Percentiles rank a stretch among this genome's conserved stretches.
phyloP scores from a whole-genome alignment of 2,329 filamentous ascomycete genomes.

The Ambrosiella xylebori region DNA sequence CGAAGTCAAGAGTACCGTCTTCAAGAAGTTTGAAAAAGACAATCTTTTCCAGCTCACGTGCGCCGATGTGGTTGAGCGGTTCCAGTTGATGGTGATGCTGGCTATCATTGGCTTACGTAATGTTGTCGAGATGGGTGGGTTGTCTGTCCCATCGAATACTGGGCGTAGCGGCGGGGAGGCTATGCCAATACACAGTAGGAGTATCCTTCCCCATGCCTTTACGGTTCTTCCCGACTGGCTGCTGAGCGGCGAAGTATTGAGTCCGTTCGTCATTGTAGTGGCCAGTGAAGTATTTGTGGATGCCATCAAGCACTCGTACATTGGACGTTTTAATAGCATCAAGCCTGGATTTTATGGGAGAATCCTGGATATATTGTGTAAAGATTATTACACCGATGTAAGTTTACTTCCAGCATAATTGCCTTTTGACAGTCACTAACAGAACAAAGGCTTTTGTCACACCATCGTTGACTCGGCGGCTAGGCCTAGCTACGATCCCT shows the following conservation, averaged over 20 bases:
- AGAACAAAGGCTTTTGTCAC: slow-evolving; percentile 59
- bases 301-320: slow-evolving; percentile 92
- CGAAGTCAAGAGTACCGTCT: slow-evolving; percentile 95
- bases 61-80: slow-evolving; percentile 89
- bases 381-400: slow-evolving; percentile 93
- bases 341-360: slow-evolving; percentile 77
- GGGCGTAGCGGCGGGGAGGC: slow-evolving; percentile 16
- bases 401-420: slow-evolving; percentile 18
- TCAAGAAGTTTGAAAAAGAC: slow-evolving; percentile 97
- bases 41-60: slow-evolving; percentile 94
- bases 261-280: slow-evolving; percentile 83
- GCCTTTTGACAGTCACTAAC: slow-evolving; percentile 5
- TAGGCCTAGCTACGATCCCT: slow-evolving; percentile 82
- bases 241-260: slow-evolving; percentile 66
- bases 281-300: slow-evolving; percentile 95
- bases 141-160: slow-evolving; percentile 42
- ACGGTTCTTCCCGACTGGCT: slow-evolving; percentile 70
- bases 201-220: slow-evolving; percentile 78
- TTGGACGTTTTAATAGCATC: slow-evolving; percentile 96
- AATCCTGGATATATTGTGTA: slow-evolving; percentile 83
- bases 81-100: slow-evolving; percentile 95
- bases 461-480: slow-evolving; percentile 72
- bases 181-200: slow-evolving; percentile 46
- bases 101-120: slow-evolving; percentile 92
- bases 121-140: slow-evolving; percentile 81